Conservation (phyloP, 2,329 filamentous ascomycete species). For the Pseudogymnoascus sp. region DNA sequence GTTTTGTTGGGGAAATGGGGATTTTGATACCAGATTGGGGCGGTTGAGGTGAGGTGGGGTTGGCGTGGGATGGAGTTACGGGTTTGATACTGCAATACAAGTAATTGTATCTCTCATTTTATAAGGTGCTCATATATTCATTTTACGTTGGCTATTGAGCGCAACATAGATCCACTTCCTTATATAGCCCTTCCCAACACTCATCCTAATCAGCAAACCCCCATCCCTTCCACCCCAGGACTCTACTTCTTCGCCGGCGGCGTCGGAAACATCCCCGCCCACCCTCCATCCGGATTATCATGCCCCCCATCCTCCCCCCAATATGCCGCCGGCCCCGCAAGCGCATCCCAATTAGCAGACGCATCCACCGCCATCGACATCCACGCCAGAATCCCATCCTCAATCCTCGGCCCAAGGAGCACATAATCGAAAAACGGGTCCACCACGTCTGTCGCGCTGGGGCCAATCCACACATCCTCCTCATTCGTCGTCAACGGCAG, state of each 20-base stretch:
- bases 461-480: conserved; percentile 37
- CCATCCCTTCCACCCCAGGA: background rate
- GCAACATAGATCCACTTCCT: background rate
- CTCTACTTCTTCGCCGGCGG: background rate
- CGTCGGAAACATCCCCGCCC: background rate
- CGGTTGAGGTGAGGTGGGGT: background rate
- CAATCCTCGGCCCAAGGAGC: conserved; percentile 40
- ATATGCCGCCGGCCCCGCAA: conserved; percentile 16
- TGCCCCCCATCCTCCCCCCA: conserved; percentile 17
- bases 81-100: background rate
- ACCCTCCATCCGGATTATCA: conserved; percentile 5
- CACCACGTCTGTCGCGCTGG: conserved; percentile 39
- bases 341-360: conserved; percentile 22
- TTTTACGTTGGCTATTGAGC: background rate
- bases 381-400: conserved; percentile 43
- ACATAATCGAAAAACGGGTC: conserved; percentile 49
- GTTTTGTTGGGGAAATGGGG: background rate
- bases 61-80: background rate
- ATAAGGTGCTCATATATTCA: background rate
- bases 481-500: conserved; percentile 40
- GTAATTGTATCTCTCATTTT: background rate
- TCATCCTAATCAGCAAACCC: background rate
- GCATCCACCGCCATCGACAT: conserved; percentile 40
- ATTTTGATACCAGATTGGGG: background rate
- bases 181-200: background rate